phyloP scores from a whole-genome alignment of 331 rosid species.

The Malus hybrid region DNA sequence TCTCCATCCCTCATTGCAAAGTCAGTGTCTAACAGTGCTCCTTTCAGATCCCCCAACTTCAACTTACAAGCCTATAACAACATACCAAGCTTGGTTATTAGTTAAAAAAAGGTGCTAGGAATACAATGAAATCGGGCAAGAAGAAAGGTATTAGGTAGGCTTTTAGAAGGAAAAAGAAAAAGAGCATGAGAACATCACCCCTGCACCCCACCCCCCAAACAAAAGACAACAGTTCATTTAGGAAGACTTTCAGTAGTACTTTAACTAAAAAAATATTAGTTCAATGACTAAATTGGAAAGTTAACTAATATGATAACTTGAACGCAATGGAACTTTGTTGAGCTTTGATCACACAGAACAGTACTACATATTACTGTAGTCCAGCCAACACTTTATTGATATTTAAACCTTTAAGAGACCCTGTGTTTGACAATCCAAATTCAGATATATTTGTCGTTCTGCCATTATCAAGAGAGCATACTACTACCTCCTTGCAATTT shows the following conservation, averaged over 20 bases:
- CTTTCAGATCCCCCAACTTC: constrained; percentile 83
- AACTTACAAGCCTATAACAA: constrained; percentile 77
- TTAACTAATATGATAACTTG: background rate
- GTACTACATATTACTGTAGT: background rate
- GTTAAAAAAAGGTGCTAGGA: background rate
- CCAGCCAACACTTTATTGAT: background rate
- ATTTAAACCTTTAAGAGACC: background rate
- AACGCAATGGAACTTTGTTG: too few species aligned
- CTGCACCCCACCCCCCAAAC: background rate
- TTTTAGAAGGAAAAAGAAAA: background rate
- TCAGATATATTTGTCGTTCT: background rate
- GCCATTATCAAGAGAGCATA: background rate
- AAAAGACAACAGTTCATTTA: background rate
- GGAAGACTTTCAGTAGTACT: background rate
- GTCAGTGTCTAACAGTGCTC: constrained; percentile 86
- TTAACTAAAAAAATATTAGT: background rate
- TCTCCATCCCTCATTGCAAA: constrained; percentile 93
- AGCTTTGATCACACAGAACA: too few species aligned
- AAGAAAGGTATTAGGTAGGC: background rate
- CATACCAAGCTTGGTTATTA: constrained; percentile 2
- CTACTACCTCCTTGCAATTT: background rate
- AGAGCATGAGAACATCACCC: background rate
- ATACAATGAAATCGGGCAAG: background rate
- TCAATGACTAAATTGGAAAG: background rate
- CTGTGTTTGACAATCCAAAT: background rate